phyloP scores from a whole-genome alignment of 148 eudicot genomes.

The Heliamphora exappendiculata region DNA sequence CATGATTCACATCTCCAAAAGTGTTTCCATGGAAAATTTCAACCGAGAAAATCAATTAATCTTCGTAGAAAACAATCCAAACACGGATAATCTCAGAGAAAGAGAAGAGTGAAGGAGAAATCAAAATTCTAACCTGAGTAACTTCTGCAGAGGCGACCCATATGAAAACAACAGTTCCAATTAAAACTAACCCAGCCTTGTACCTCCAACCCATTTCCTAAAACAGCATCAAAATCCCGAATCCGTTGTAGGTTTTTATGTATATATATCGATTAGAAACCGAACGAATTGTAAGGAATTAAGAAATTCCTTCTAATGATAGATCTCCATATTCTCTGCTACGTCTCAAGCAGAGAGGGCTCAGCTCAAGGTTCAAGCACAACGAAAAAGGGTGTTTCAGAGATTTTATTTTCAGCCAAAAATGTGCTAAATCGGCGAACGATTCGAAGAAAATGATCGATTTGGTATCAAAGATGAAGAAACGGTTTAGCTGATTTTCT shows the following conservation, averaged over 20 bases:
- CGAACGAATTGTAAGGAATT: not conserved
- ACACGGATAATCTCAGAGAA: not conserved
- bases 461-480: too few species aligned
- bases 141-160: constrained; percentile 56
- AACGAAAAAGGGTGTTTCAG: too few species aligned
- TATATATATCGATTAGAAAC: not conserved
- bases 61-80: not conserved
- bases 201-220: constrained; percentile 48
- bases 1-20: too few species aligned
- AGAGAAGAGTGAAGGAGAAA: not conserved
- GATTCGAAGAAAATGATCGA: too few species aligned
- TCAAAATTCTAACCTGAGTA: constrained; percentile 31
- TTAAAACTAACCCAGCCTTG: constrained; percentile 37
- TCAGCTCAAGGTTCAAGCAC: too few species aligned
- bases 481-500: too few species aligned
- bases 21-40: not conserved
- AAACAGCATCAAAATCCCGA: constrained; percentile 5
- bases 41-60: not conserved
- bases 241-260: too few species aligned
- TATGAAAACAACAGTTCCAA: constrained; percentile 39
- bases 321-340: not conserved
- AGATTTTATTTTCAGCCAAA: too few species aligned
- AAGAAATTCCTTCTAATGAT: not conserved
- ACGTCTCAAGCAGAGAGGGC: too few species aligned
- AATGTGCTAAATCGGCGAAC: too few species aligned